phyloP scores from a whole-genome alignment of 2,329 filamentous ascomycete species.

The Aspergillus sclerotialis region DNA sequence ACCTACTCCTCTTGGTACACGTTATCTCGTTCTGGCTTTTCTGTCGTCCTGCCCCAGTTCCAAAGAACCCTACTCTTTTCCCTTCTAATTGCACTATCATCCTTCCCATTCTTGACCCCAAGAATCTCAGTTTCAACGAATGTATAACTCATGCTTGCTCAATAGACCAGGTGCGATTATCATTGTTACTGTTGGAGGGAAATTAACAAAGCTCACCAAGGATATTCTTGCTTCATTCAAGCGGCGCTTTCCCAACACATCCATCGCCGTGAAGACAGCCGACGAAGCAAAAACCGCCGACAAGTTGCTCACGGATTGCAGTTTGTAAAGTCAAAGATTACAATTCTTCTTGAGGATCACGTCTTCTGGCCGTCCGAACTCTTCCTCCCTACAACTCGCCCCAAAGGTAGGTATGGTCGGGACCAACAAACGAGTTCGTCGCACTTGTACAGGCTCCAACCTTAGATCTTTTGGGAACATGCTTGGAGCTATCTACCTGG shows the following conservation, averaged over 20 bases:
- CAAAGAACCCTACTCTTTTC: slow-evolving; percentile 22
- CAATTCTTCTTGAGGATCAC: slow-evolving; percentile 47
- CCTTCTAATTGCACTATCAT: slow-evolving; percentile 44
- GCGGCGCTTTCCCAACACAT: slow-evolving; percentile 1
- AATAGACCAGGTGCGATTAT: slow-evolving; percentile 36
- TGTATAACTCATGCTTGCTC: slow-evolving; percentile 36
- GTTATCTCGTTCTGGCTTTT: slow-evolving; percentile 31
- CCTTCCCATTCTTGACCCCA: slow-evolving; percentile 46
- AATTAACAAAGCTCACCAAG: slow-evolving; percentile 6
- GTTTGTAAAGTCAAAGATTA: slow-evolving; percentile 34
- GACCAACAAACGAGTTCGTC: slow-evolving; percentile 49
- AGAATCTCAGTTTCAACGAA: slow-evolving; percentile 33
- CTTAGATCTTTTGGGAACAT: slow-evolving; percentile 43
- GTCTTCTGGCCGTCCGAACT: slow-evolving; percentile 43
- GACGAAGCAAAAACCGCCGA: slow-evolving; percentile 41
- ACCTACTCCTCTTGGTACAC: slow-evolving; percentile 41
- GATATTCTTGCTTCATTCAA: slow-evolving; percentile 2
- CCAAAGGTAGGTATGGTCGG: slow-evolving; percentile 47
- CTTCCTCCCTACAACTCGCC: slow-evolving; percentile 39
- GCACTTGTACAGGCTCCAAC: slow-evolving; percentile 19
- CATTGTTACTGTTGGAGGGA: slow-evolving; percentile 40
- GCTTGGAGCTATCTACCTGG: slow-evolving; percentile 53
- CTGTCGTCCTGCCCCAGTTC: slow-evolving; percentile 31
- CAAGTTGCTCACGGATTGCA: slow-evolving; percentile 41
- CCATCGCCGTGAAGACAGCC: slow-evolving; percentile 23